Base-by-base conservation (phyloP, 2,329 filamentous ascomycete species). In the Fusarium domesticum region DNA sequence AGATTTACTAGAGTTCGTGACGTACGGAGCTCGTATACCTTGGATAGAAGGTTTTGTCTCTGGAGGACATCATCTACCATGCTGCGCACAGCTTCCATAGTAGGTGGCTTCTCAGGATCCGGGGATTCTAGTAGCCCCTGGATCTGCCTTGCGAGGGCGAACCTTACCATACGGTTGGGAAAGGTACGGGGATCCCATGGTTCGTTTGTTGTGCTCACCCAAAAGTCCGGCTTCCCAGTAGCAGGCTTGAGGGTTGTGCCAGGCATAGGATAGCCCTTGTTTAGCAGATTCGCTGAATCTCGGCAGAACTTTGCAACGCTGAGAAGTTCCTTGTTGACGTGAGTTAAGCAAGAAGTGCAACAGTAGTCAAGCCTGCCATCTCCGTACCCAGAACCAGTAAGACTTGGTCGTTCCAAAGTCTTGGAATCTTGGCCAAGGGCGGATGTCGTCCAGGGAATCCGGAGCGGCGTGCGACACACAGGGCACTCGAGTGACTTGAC, bases 181-280 rank as follows among this genome's bases (percentile, higher is more conserved):
- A 85, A 83, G 0, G 72, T 71, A 10, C 72, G 69, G 39, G 53
- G 5, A 59, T 51, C 11, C 8, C 38, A 42, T n/a, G 2, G 10
- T 12, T 16, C n/a, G 14, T 14, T n/a, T 10, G 1, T n/a, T 2
- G 10, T 30, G 12, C 4, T 33, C 20, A 4, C 37, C 28, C 35
- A 44, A 3, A 5, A n/a, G 20, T 69, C 60, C 0, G 81, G 78
- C 14, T 69, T 63, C 0, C 85, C 86, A 0, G 58, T 71, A 1
- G 66, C 62, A 1, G 74, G 60, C 7, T 79, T 70, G 6, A 89
- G 70, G 5, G 89, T 62, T 0, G 85, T 89, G 1, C 87, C 85
- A 0, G 84, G 81, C 71, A 91, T 80, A 0, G 85, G 81, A 2
- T 67, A 59, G 6, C 71, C 74, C 20, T 50, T 48, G 7, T 37